Evolutionary conservation across 2,329 filamentous ascomycete species (phyloP).

Genomic region (Akanthomyces dipterigenus): DNA sequence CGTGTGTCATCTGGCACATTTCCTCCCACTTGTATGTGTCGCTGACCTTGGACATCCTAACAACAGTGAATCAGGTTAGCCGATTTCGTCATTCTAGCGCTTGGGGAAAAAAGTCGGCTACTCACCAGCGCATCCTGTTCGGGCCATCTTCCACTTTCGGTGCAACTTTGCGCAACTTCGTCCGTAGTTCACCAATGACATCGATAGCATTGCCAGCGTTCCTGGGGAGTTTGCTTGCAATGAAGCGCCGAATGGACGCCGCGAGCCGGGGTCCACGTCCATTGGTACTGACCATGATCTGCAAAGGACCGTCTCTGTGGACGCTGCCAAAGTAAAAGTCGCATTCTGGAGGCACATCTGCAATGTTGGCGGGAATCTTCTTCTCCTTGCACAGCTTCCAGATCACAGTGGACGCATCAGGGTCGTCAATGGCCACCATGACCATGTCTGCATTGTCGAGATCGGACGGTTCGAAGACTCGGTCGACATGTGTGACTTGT

Average conservation of each 20-base stretch:
- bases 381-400: conserved; percentile 89
- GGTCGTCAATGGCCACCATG: conserved; percentile 87
- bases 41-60: conserved; percentile 86
- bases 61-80: not conserved
- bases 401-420: conserved; percentile 79
- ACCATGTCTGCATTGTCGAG: conserved; percentile 82
- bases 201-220: conserved; percentile 82
- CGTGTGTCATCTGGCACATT: conserved; percentile 71
- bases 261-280: conserved; percentile 91
- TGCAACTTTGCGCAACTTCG: conserved; percentile 70
- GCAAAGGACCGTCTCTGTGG: conserved; percentile 87
- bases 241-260: conserved; percentile 75
- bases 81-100: not conserved
- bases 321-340: conserved; percentile 98
- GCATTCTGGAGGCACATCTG: conserved; percentile 92
- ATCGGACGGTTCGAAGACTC: conserved; percentile 79
- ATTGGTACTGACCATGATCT: conserved; percentile 98
- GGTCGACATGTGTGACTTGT: conserved; percentile 74
- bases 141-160: conserved; percentile 67
- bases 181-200: conserved; percentile 72
- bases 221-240: conserved; percentile 66
- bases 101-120: conserved; percentile 18
- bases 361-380: conserved; percentile 86
- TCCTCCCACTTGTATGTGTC: conserved; percentile 81
- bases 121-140: conserved; percentile 84